Percentiles rank a stretch among this genome's conserved stretches.
These are phyloP conservation scores for Sinapis alba DNA, from an alignment of 441 rosid species.

Conservation along the genomic window DNA sequence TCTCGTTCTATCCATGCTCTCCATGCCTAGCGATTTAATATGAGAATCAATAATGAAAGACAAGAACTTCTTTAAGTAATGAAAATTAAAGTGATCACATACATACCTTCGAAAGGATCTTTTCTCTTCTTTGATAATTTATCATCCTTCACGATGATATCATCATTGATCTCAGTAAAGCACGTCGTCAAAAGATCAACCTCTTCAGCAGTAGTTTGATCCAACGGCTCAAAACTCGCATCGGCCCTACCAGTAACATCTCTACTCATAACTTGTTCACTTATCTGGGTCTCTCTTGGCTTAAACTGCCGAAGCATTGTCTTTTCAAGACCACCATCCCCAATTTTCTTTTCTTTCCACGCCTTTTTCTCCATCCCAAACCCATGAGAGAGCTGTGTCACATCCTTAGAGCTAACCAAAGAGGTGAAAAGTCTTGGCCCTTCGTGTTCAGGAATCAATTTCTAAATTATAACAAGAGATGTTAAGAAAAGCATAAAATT, in stretches of 20 bases:
- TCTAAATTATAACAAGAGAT: not conserved
- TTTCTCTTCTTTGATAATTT: conserved; percentile 50
- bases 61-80: too few species aligned
- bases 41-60: not conserved
- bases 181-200: conserved; percentile 20
- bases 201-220: conserved; percentile 44
- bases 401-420: conserved; percentile 40
- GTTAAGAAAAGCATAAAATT: too few species aligned
- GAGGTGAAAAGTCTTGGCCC: conserved; percentile 54
- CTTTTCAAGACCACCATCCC: conserved; percentile 41
- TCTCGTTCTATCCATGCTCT: conserved; percentile 33
- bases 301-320: conserved; percentile 66
- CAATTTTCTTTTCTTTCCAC: too few species aligned
- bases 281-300: conserved; percentile 31
- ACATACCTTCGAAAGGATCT: conserved; percentile 62
- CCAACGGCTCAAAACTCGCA: conserved; percentile 51
- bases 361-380: conserved; percentile 18
- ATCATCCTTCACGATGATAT: conserved; percentile 25
- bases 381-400: conserved; percentile 20
- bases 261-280: conserved; percentile 29
- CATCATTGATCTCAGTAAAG: conserved; percentile 22
- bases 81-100: not conserved
- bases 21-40: conserved; percentile 36
- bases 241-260: too few species aligned
- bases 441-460: conserved; percentile 44